These are phyloP conservation scores for Hirschioporus abietinus DNA, from an alignment of 768 basidiomycete species.

Conservation along the genomic window DNA sequence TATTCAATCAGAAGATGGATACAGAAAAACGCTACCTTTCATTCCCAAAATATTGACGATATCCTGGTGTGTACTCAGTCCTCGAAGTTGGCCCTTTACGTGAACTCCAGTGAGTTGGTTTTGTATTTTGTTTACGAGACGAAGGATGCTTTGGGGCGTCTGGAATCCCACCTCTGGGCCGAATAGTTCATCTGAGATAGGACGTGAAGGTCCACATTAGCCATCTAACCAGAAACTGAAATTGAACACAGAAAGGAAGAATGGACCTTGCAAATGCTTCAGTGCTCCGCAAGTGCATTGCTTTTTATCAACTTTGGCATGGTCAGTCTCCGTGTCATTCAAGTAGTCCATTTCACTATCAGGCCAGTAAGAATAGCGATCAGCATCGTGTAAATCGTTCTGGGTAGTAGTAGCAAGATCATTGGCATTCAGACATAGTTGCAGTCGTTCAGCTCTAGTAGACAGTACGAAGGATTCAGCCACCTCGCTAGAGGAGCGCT, in stretches of 20 bases:
- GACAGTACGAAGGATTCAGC: conserved; percentile 2
- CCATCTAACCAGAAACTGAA: neutral
- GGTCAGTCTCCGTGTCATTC: neutral
- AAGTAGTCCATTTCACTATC: neutral
- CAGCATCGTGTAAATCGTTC: neutral
- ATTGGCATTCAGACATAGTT: neutral
- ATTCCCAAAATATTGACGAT: neutral
- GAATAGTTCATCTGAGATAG: conserved; percentile 33
- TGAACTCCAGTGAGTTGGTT: neutral
- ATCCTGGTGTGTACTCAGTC: neutral
- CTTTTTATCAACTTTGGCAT: neutral
- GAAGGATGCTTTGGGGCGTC: conserved; percentile 31
- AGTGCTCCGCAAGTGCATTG: neutral
- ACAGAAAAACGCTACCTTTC: neutral
- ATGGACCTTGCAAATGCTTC: conserved; percentile 1
- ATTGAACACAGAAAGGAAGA: neutral
- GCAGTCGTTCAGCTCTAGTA: neutral
- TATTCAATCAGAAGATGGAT: neutral
- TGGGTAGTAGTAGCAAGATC: neutral
- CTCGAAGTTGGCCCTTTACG: neutral
- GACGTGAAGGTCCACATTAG: neutral
- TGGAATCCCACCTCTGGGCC: conserved; percentile 38
- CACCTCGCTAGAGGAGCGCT: neutral
- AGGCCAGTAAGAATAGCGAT: neutral
- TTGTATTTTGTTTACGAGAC: conserved; percentile 21